Evolutionary conservation across 1,139 yeast genomes (phyloP), one percentile per base, ranked within the genome.

Genomic region (Blastobotrys persicus): DNA sequence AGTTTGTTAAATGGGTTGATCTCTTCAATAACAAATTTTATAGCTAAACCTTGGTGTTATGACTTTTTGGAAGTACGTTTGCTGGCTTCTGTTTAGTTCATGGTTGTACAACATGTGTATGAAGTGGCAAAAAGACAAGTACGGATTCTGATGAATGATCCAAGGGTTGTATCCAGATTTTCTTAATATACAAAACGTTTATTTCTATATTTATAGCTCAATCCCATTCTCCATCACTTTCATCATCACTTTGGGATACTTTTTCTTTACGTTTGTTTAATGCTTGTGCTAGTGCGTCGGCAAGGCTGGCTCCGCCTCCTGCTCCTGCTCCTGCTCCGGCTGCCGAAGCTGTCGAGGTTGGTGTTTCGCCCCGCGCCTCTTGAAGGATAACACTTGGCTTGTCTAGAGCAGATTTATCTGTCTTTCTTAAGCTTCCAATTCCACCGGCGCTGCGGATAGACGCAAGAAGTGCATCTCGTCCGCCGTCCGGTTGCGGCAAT

Each of bases 281-380:
- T 1, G 98, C 98, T 23, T 85, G 87, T 2, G 95, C 91, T 48
- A 91, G 73, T 0, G 96, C 96, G 66, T 87, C 95, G 0, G 96
- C 96, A 47, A 89, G 71, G 42, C 79, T 76, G 1, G 78, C 83
- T 2, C 83, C 83, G 2, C 74, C 72, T 3, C 77, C 76, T 14
- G 72, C 66, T 1, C 72, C 67, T 2, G 72, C 59, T 2, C 40
- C 47, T 6, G 73, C 65, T 2, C 72, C 60, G 1, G 71, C 55
- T 2, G 68, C 57, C 3, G 59, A 53, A 18, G 61, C 43, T 2
- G 68, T 57, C 3, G 59, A 53, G 17, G 61, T 42, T 6, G 71
- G 68, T 0, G 73, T 62, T 48, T 80, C 87, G 16, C 94, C 94
- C 43, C 72, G 73, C 1, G 88, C 87, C 62, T 85, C 91, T 67